Conservation (phyloP, 805 yeast genomes). For the Starmerella geochares region DNA sequence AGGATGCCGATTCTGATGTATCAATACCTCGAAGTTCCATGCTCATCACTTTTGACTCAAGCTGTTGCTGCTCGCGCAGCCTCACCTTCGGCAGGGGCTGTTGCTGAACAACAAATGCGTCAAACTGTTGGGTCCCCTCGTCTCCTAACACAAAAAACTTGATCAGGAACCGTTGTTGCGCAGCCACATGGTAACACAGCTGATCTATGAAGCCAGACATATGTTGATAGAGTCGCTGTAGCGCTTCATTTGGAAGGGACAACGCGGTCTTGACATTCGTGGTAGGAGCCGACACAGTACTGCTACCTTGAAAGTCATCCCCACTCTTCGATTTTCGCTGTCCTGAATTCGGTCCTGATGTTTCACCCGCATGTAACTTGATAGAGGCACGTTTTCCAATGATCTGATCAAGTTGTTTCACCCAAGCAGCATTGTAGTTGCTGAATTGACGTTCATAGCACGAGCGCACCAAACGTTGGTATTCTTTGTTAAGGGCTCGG, state of each 20-base stretch:
- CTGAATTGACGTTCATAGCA: slow-evolving; percentile 27
- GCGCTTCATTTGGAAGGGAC: neutral
- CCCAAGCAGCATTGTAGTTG: neutral
- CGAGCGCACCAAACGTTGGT: slow-evolving; percentile 33
- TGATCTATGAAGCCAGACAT: slow-evolving; percentile 9
- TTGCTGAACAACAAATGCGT: neutral
- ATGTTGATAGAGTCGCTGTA: neutral
- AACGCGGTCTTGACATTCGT: neutral
- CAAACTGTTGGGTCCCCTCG: slow-evolving; percentile 32
- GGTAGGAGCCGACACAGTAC: neutral
- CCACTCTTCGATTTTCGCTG: slow-evolving; percentile 1
- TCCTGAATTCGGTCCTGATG: neutral
- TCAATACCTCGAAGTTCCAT: slow-evolving; percentile 2
- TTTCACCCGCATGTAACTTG: neutral
- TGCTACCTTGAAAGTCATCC: neutral
- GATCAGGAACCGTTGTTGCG: slow-evolving; percentile 42
- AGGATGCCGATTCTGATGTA: slow-evolving; percentile 6
- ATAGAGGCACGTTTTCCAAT: slow-evolving; percentile 1
- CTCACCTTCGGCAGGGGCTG: slow-evolving; percentile 9
- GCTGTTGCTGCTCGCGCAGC: slow-evolving; percentile 1
- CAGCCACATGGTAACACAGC: slow-evolving; percentile 19
- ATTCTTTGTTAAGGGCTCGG: slow-evolving; percentile 36
- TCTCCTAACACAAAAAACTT: slow-evolving; percentile 40
- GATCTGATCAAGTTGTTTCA: neutral
- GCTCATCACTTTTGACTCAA: neutral